phyloP scores from a whole-genome alignment of 495 filamentous ascomycete species.

The Tuber indicum region DNA sequence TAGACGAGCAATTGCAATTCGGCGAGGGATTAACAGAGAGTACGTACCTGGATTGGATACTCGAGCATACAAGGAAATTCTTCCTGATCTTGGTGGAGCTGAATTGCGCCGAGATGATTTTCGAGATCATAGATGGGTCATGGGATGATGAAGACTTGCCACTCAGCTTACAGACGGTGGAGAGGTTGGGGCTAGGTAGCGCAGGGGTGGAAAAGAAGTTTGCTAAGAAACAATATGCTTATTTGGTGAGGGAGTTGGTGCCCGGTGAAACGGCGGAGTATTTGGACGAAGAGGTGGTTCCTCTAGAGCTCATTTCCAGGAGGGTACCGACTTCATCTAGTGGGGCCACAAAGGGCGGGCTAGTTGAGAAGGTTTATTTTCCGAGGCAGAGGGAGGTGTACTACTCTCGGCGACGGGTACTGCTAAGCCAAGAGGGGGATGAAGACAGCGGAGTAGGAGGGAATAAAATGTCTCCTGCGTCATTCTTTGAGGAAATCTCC shows the following conservation, averaged over 20 bases:
- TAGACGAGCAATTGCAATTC: slow-evolving; percentile 67
- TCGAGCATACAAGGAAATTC: slow-evolving; percentile 66
- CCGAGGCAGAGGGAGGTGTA: slow-evolving; percentile 54
- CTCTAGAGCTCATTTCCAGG: slow-evolving; percentile 60
- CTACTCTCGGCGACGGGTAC: slow-evolving; percentile 65
- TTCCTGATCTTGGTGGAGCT: slow-evolving; percentile 78
- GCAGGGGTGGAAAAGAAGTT: slow-evolving; percentile 64
- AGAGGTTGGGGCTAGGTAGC: slow-evolving; percentile 53
- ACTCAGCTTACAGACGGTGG: slow-evolving; percentile 63
- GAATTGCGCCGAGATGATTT: slow-evolving; percentile 76
- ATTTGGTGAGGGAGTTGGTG: slow-evolving; percentile 62
- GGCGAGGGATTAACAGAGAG: slow-evolving; percentile 84
- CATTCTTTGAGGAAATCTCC: slow-evolving; percentile 64
- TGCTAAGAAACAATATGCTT: slow-evolving; percentile 73
- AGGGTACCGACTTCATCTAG: slow-evolving; percentile 46
- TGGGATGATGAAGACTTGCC: slow-evolving; percentile 88
- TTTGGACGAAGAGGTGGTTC: slow-evolving; percentile 69
- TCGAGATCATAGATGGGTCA: slow-evolving; percentile 74
- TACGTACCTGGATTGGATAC: slow-evolving; percentile 89
- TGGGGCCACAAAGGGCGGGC: slow-evolving; percentile 46
- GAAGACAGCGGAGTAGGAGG: slow-evolving; percentile 43
- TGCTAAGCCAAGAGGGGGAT: slow-evolving; percentile 42
- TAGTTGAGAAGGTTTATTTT: slow-evolving; percentile 62
- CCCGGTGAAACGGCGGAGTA: slow-evolving; percentile 69
- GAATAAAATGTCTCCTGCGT: slow-evolving; percentile 54